These are phyloP conservation scores for Reutealis trisperma DNA, from an alignment of 345 rosid species.

Conservation along the genomic window DNA sequence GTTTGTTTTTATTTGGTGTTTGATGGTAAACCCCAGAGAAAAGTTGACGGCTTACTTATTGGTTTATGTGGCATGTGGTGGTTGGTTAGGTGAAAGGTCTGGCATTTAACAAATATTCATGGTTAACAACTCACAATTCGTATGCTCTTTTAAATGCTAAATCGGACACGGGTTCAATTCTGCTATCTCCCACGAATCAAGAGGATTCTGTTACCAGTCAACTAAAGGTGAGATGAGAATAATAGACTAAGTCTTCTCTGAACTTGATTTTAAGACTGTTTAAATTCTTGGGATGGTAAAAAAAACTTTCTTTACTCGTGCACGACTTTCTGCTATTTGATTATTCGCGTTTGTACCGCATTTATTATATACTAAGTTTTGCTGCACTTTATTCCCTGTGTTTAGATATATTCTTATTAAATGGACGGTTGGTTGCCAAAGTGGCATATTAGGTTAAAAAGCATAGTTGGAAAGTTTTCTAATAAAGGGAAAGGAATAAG, in stretches of 20 bases:
- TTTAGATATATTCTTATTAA: background rate
- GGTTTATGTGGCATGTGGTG: slow-evolving; percentile 19
- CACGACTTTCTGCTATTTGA: background rate
- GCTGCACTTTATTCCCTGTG: too few species aligned
- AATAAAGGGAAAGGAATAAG: background rate
- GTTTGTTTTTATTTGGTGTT: background rate
- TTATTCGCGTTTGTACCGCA: background rate
- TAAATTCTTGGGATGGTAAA: background rate
- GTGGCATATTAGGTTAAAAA: background rate
- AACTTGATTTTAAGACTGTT: background rate
- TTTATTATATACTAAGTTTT: background rate
- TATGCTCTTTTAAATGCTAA: slow-evolving; percentile 50
- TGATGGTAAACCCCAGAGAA: background rate
- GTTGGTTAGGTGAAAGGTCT: slow-evolving; percentile 72
- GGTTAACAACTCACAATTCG: slow-evolving; percentile 95
- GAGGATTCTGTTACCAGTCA: slow-evolving; percentile 81
- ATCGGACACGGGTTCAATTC: slow-evolving; percentile 47
- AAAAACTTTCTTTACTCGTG: background rate
- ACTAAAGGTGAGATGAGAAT: slow-evolving; percentile 52
- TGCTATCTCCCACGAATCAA: slow-evolving; percentile 66
- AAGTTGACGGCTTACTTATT: background rate
- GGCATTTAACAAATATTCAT: slow-evolving; percentile 84
- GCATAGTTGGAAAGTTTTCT: background rate
- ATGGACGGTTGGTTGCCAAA: background rate
- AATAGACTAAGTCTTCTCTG: background rate